phyloP scores from a whole-genome alignment of 1,139 yeast species.

The Suhomyces taliae region DNA sequence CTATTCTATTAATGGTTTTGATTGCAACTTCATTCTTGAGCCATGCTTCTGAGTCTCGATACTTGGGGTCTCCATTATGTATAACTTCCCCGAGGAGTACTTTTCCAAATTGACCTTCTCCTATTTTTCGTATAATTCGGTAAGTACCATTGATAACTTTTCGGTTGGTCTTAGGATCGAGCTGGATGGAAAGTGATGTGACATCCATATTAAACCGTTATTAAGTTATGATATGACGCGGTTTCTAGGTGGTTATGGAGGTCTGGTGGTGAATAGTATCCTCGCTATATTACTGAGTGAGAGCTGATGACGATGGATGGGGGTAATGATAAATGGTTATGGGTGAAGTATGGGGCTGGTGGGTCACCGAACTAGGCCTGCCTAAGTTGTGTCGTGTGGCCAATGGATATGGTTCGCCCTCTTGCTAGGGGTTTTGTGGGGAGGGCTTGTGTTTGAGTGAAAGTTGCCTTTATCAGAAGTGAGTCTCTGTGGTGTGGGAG shows the following conservation, averaged over 20 bases:
- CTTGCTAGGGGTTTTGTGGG: too few species aligned
- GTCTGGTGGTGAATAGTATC: too few species aligned
- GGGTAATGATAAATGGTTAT: neutral
- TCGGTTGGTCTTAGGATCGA: constrained; percentile 30
- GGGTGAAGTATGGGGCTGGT: too few species aligned
- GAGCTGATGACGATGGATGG: too few species aligned
- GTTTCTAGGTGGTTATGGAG: too few species aligned
- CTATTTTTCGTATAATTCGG: constrained; percentile 38
- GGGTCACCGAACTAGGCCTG: too few species aligned
- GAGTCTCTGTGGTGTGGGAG: too few species aligned
- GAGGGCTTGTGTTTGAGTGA: too few species aligned
- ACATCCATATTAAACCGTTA: constrained; percentile 13
- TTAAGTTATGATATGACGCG: neutral
- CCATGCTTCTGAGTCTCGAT: neutral
- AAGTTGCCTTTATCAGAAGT: too few species aligned
- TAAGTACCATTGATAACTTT: constrained; percentile 39
- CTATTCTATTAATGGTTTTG: constrained; percentile 47
- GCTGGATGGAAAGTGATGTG: constrained; percentile 27
- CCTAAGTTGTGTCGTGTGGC: too few species aligned
- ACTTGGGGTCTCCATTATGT: constrained; percentile 1
- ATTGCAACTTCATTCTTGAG: constrained; percentile 35
- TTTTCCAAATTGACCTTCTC: constrained; percentile 48
- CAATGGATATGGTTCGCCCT: too few species aligned
- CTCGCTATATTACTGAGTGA: too few species aligned
- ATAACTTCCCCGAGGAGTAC: constrained; percentile 38